Evolutionary conservation across 768 basidiomycete genomes (phyloP).

Genomic region (Tricholoma hemisulphureum): DNA sequence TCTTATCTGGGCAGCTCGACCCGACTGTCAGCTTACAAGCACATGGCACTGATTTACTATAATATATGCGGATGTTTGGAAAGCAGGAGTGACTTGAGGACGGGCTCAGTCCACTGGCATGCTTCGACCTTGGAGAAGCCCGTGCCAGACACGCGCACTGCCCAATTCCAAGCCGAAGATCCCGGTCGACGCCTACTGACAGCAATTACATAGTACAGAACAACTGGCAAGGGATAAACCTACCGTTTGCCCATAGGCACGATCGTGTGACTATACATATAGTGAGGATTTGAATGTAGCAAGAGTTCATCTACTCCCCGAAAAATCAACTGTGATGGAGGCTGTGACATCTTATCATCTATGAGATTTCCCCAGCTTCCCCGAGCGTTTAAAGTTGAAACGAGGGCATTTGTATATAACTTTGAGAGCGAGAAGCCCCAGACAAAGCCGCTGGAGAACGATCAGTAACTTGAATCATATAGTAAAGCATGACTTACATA

Average conservation of each 20-base stretch:
- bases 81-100: no score
- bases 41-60: no score
- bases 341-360: not conserved
- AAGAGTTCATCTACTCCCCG: not conserved
- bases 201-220: not conserved
- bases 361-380: not conserved
- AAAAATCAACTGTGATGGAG: not conserved
- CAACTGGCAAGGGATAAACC: no score
- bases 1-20: no score
- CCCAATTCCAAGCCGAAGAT: conserved; percentile 2
- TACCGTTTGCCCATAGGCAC: not conserved
- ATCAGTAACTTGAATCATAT: not conserved
- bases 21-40: no score
- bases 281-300: not conserved
- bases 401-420: conserved; percentile 24
- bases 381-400: not conserved
- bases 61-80: no score
- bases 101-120: no score
- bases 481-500: conserved; percentile 13
- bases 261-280: no score
- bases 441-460: conserved; percentile 21
- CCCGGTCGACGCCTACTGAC: not conserved
- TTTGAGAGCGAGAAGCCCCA: conserved; percentile 29
- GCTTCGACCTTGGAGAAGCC: no score
- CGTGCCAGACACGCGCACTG: not conserved